These are phyloP conservation scores for Inga oerstediana DNA, from an alignment of 306 rosid species.

Conservation along the genomic window DNA sequence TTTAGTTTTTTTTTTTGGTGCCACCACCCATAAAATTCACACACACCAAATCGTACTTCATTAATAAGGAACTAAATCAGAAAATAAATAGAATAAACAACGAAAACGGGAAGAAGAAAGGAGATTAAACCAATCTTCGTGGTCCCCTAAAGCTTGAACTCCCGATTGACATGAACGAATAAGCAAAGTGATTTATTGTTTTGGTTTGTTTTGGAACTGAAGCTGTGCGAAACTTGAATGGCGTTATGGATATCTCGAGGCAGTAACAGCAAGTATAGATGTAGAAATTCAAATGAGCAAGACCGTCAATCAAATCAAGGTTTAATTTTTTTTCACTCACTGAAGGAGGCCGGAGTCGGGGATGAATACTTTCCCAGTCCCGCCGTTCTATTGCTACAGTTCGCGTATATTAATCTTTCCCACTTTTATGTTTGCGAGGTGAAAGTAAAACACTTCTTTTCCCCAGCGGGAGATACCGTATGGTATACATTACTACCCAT, in stretches of 20 bases:
- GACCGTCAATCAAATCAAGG: neutral
- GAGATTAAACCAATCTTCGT: slow-evolving; percentile 26
- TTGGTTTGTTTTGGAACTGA: neutral
- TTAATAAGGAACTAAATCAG: neutral
- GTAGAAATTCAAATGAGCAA: neutral
- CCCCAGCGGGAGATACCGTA: too few relatives aligned
- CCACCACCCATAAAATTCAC: neutral
- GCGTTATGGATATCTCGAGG: neutral
- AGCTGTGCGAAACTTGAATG: neutral
- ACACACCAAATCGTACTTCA: neutral
- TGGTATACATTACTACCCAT: too few relatives aligned
- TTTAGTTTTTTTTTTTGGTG: neutral
- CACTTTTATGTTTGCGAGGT: neutral
- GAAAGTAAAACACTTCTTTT: too few relatives aligned
- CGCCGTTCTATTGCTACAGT: neutral
- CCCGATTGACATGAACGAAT: slow-evolving; percentile 13
- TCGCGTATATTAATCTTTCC: neutral
- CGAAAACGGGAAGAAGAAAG: neutral
- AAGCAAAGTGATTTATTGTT: neutral
- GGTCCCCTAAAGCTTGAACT: neutral
- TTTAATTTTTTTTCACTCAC: too few relatives aligned
- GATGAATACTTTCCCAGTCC: neutral
- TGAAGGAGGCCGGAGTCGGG: neutral
- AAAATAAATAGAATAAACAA: neutral
- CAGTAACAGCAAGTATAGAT: neutral